phyloP scores from a whole-genome alignment of 2,329 filamentous ascomycete species.

The Rutstroemia sp. region DNA sequence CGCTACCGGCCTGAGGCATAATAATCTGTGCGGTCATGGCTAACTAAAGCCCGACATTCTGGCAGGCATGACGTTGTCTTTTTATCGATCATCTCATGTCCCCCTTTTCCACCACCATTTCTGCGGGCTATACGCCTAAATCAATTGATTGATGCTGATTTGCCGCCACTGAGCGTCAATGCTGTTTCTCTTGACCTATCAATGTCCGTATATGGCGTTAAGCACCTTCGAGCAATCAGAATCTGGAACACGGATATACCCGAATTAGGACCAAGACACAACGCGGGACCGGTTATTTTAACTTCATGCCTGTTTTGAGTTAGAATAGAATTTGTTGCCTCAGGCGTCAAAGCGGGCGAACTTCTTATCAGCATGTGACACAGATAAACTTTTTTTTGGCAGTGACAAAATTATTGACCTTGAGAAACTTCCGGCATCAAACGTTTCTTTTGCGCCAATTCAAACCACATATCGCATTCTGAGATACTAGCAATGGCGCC shows the following conservation, averaged over 20 bases:
- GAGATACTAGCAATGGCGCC: conserved; percentile 17
- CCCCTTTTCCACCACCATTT: conserved; percentile 3
- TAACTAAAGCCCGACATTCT: too few relatives aligned
- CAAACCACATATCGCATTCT: neutral
- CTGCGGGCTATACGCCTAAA: neutral
- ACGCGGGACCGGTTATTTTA: neutral
- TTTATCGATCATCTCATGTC: neutral
- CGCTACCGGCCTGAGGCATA: too few relatives aligned
- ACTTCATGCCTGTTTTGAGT: neutral
- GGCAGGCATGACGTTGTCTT: conserved; percentile 3
- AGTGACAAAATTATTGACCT: conserved; percentile 4
- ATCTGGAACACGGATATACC: neutral
- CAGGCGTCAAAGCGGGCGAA: neutral
- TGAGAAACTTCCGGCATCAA: too few relatives aligned
- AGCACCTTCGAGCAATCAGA: neutral
- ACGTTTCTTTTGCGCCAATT: conserved; percentile 1
- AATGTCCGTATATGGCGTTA: neutral
- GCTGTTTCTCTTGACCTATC: neutral
- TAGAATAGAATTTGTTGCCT: neutral
- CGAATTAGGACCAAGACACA: neutral
- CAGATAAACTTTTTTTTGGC: neutral
- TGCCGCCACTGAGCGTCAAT: conserved; percentile 3
- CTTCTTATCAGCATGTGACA: conserved; percentile 5
- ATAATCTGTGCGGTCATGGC: too few relatives aligned
- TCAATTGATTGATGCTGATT: neutral